Percentiles rank a stretch among this genome's conserved stretches.
phyloP scores from a whole-genome alignment of 2,329 filamentous ascomycete genomes.

The Eutypella sp. region DNA sequence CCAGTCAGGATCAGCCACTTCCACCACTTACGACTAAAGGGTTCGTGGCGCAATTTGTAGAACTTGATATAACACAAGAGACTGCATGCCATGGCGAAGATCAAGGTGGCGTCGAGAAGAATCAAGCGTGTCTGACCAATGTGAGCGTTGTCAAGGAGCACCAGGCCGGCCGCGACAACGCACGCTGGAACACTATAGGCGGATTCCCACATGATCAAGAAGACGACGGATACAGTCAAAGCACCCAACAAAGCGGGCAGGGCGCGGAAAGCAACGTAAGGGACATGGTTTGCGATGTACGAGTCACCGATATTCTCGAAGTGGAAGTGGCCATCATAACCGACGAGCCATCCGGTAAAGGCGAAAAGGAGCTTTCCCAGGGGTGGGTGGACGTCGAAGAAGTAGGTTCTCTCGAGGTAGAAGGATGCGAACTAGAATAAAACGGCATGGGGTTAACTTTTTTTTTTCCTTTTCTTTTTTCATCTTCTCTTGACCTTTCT shows the following conservation, averaged over 20 bases:
- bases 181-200: conserved; percentile 94
- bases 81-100: conserved; percentile 94
- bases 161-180: conserved; percentile 74
- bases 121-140: conserved; percentile 95
- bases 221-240: conserved; percentile 88
- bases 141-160: conserved; percentile 96
- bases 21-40: conserved; percentile 98
- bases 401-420: conserved; percentile 95
- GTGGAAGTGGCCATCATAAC: conserved; percentile 93
- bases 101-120: conserved; percentile 86
- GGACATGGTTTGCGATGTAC: conserved; percentile 94
- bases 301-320: conserved; percentile 99
- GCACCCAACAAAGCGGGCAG: conserved; percentile 89
- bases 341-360: conserved; percentile 93
- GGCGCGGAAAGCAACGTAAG: conserved; percentile 92
- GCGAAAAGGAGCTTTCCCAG: conserved; percentile 98
- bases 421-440: conserved; percentile 64
- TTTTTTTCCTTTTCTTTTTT: too few relatives aligned
- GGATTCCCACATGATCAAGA: conserved; percentile 99
- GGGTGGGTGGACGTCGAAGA: conserved; percentile 98
- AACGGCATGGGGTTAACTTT: conserved; percentile 11
- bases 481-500: too few relatives aligned
- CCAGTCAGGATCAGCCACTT: conserved; percentile 97
- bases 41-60: conserved; percentile 86
- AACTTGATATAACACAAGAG: conserved; percentile 93